These are phyloP conservation scores for Xeromyces bisporus DNA, from an alignment of 495 filamentous ascomycete genomes.

Conservation along the genomic window DNA sequence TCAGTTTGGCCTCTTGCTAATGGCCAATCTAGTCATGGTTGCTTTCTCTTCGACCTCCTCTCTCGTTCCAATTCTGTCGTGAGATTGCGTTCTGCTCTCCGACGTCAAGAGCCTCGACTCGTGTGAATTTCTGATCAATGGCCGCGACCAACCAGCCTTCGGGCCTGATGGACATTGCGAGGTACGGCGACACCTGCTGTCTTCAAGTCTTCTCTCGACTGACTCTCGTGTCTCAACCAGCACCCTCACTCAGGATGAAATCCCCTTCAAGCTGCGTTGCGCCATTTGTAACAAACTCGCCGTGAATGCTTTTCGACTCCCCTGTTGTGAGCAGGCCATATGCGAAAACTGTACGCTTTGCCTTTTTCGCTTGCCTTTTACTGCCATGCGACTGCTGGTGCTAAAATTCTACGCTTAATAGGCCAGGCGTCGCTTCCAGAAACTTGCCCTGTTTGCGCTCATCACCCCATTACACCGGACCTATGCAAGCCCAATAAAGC, in stretches of 20 bases:
- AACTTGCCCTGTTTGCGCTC: slow-evolving; percentile 83
- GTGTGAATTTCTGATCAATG: slow-evolving; percentile 11
- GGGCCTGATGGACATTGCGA: slow-evolving; percentile 31
- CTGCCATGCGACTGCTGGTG: no score
- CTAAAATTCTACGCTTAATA: no score
- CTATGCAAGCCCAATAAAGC: slow-evolving; percentile 81
- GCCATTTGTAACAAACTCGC: slow-evolving; percentile 82
- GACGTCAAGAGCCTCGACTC: neutral
- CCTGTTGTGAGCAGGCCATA: slow-evolving; percentile 90
- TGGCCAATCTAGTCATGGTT: slow-evolving; percentile 9
- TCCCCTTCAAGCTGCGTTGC: slow-evolving; percentile 88
- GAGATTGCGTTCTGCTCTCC: slow-evolving; percentile 1
- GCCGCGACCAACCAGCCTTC: slow-evolving; percentile 24
- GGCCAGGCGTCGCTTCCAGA: slow-evolving; percentile 62
- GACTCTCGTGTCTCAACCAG: slow-evolving; percentile 19
- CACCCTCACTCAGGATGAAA: slow-evolving; percentile 64
- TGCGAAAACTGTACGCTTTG: slow-evolving; percentile 66
- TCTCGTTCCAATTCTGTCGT: slow-evolving; percentile 3
- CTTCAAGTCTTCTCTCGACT: neutral
- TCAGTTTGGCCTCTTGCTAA: slow-evolving; percentile 3
- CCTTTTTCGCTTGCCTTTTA: neutral
- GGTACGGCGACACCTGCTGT: slow-evolving; percentile 10
- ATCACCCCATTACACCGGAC: slow-evolving; percentile 66
- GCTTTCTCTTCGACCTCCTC: slow-evolving; percentile 2
- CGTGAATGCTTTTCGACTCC: slow-evolving; percentile 76